Evolutionary conservation across 2,329 filamentous ascomycete genomes (phyloP).

Genomic region (Penicillium crustosum): DNA sequence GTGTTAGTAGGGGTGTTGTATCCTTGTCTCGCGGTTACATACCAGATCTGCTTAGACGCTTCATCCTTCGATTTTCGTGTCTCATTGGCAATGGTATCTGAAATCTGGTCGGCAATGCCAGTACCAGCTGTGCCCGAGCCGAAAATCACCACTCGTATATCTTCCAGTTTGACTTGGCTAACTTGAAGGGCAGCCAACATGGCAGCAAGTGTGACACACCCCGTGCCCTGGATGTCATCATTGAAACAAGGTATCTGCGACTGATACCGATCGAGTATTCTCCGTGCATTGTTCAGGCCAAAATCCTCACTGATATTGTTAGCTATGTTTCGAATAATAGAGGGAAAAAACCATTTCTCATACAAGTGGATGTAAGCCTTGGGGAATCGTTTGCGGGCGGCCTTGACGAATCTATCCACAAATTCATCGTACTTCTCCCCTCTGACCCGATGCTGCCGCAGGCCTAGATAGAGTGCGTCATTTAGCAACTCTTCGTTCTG

Average conservation of each 20-base stretch:
- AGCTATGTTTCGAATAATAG: not conserved
- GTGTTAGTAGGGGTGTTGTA: not conserved
- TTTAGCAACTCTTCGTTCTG: slow-evolving; percentile 69
- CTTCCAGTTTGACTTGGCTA: slow-evolving; percentile 62
- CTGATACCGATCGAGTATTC: slow-evolving; percentile 74
- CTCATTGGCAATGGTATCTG: slow-evolving; percentile 73
- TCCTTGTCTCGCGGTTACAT: slow-evolving; percentile 11
- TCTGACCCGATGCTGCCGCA: slow-evolving; percentile 64
- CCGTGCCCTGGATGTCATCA: slow-evolving; percentile 86
- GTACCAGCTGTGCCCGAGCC: slow-evolving; percentile 79
- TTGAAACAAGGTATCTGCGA: slow-evolving; percentile 80
- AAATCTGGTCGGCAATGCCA: slow-evolving; percentile 81
- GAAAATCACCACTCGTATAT: slow-evolving; percentile 72
- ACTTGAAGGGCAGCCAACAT: slow-evolving; percentile 75
- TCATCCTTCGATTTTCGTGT: slow-evolving; percentile 67
- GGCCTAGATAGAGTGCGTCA: slow-evolving; percentile 77
- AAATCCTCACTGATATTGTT: slow-evolving; percentile 65
- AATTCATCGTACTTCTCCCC: slow-evolving; percentile 75
- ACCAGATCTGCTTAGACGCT: slow-evolving; percentile 79
- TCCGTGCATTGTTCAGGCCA: slow-evolving; percentile 71
- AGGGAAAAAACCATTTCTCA: slow-evolving; percentile 4
- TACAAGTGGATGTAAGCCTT: slow-evolving; percentile 79
- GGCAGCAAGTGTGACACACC: slow-evolving; percentile 80
- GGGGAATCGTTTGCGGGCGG: slow-evolving; percentile 69
- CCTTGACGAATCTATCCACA: slow-evolving; percentile 70